Conservation (phyloP, 108 stramenopile genomes). For the Bacterosira constricta region DNA sequence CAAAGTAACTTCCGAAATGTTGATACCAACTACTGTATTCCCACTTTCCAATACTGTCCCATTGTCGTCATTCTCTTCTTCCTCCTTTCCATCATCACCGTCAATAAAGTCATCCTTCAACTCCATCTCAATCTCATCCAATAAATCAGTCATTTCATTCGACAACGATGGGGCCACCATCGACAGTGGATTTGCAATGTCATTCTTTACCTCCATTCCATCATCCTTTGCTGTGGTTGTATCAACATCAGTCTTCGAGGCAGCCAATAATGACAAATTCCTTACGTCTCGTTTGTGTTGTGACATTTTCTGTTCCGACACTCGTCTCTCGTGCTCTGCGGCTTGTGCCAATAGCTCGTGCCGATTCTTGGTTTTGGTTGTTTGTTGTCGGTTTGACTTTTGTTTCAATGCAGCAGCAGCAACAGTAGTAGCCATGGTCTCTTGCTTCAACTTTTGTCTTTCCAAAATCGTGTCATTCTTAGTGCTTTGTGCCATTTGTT, state of each 20-base stretch:
- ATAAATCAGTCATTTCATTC: slow-evolving; percentile 31
- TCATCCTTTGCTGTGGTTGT: not conserved
- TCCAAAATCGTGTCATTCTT: no score
- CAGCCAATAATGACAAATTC: not conserved
- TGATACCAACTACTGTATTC: no score
- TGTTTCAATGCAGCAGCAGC: no score
- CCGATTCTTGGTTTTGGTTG: no score
- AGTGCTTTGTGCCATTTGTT: no score
- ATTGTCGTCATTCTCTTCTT: not conserved
- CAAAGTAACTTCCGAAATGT: not conserved
- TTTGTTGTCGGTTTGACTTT: no score
- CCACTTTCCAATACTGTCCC: not conserved
- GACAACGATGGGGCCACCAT: not conserved
- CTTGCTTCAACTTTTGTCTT: no score
- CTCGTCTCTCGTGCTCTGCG: not conserved
- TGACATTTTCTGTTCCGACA: not conserved
- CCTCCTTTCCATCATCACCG: not conserved
- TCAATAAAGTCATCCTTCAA: slow-evolving; percentile 15
- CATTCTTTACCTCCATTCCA: not conserved
- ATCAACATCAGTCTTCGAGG: not conserved
- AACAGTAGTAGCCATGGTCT: no score
- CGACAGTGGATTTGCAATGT: not conserved
- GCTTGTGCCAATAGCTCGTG: no score
- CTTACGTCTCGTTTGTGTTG: not conserved
- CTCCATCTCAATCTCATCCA: slow-evolving; percentile 42